phyloP scores from a whole-genome alignment of 2,329 filamentous ascomycete genomes.

The Sordariomycetes sp. region DNA sequence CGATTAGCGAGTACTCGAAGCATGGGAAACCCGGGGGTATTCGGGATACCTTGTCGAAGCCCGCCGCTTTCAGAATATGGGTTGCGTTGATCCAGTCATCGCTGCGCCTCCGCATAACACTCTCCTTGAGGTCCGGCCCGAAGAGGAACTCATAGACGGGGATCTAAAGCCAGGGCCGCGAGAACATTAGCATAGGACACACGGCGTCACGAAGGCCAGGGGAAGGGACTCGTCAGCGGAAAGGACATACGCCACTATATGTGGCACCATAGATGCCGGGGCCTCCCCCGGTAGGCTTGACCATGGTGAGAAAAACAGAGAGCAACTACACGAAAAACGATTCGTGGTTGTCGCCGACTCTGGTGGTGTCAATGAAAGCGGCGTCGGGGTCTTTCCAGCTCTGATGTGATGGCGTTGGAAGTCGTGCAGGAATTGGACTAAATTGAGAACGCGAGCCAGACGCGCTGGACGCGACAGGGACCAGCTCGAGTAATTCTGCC shows the following conservation, averaged over 20 bases:
- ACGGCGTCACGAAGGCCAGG: background rate
- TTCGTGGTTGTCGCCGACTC: background rate
- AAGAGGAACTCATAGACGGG: conserved; percentile 93
- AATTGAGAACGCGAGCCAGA: conserved; percentile 3
- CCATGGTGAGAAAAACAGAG: conserved; percentile 25
- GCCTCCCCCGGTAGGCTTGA: conserved; percentile 27
- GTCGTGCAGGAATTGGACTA: conserved; percentile 2
- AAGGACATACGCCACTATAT: conserved; percentile 52
- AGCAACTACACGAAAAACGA: background rate
- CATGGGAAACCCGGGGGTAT: background rate
- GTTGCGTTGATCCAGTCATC: conserved; percentile 99
- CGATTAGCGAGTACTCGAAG: background rate
- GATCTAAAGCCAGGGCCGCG: conserved; percentile 43
- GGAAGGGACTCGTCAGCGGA: conserved; percentile 2
- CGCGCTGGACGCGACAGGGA: conserved; percentile 3
- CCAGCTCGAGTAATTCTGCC: background rate
- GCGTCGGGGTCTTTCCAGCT: background rate
- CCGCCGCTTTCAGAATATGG: conserved; percentile 92
- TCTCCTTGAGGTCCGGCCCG: conserved; percentile 62
- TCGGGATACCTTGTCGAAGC: conserved; percentile 64
- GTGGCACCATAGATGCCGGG: conserved; percentile 56
- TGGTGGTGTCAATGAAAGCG: background rate
- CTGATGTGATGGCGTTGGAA: background rate
- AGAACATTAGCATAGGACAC: background rate
- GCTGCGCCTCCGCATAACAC: conserved; percentile 89